Percentiles rank a stretch among this genome's conserved stretches.
These are phyloP conservation scores for Inga laurina DNA, from an alignment of 306 rosid species.

Conservation along the genomic window DNA sequence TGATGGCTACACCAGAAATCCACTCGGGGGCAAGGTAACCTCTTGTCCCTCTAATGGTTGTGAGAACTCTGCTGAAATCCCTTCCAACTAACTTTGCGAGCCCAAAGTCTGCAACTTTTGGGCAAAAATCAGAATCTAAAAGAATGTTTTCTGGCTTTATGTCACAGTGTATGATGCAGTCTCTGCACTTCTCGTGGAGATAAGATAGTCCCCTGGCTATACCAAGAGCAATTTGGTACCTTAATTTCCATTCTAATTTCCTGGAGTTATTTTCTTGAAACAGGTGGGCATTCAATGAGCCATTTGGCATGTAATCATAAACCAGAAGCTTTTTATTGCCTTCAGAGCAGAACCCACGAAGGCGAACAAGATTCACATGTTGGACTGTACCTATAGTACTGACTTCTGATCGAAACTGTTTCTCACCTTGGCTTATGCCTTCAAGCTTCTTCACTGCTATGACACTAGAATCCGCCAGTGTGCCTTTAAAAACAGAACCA, in stretches of 20 bases:
- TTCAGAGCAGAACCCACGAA: conserved; percentile 87
- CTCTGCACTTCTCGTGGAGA: conserved; percentile 86
- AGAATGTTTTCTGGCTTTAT: conserved; percentile 94
- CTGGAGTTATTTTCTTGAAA: conserved; percentile 42
- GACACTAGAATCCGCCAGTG: conserved; percentile 64
- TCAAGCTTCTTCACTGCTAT: conserved; percentile 91
- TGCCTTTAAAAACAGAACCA: conserved; percentile 89
- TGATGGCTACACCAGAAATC: conserved; percentile 83
- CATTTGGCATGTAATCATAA: conserved; percentile 82
- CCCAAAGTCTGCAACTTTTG: conserved; percentile 89
- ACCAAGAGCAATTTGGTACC: conserved; percentile 83
- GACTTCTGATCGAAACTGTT: conserved; percentile 84
- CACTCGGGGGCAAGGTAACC: conserved; percentile 94
- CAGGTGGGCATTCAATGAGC: conserved; percentile 63
- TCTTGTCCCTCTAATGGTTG: conserved; percentile 94
- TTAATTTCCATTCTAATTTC: conserved; percentile 65
- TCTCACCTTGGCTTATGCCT: conserved; percentile 87
- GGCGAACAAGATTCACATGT: conserved; percentile 87
- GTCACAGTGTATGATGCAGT: conserved; percentile 91
- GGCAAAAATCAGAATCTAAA: conserved; percentile 64
- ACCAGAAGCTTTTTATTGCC: conserved; percentile 67
- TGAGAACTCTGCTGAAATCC: conserved; percentile 84
- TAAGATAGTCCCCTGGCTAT: conserved; percentile 82
- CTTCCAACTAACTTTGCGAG: conserved; percentile 89
- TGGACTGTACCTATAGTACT: conserved; percentile 85